Base-by-base conservation (phyloP, 192 early-diverging fungal genomes). In the Rhizophlyctis rosea region DNA sequence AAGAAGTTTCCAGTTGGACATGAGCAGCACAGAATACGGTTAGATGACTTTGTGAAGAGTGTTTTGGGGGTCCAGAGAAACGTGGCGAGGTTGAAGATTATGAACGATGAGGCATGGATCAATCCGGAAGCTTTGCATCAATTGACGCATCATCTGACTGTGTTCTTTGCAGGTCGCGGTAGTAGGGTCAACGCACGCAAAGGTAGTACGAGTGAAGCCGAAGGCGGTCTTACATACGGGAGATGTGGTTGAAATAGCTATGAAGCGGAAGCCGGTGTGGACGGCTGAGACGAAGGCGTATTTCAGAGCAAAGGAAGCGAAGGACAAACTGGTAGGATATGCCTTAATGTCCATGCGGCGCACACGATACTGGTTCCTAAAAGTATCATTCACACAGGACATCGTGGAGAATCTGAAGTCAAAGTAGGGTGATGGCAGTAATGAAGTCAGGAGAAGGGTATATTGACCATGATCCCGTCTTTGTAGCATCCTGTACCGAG, bases 401-500 rank as follows among this genome's bases (percentile, higher is more conserved):
- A 27, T n/a, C 24, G 30, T 63, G 21, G 1, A 63, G 61, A 55
- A 55, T 9, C 49, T 63, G 18, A 25, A 29, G 21, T 0, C 47
- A 30, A 27, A 18, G 61, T 63, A 30, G n/a, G 59, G 13, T 58
- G 53, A 54, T 0, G 18, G 1, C 1, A 54, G 18, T 30, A 21
- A 1, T 54, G 0, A n/a, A 54, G 16, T 27, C 21, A 54, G 1
- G 1, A 2, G 23, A 14, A 54, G 23, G 14, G 21, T 14, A 25
- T 25, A 14, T 21, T 16, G 29, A 25, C 2, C 52, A 7, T 14
- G 50, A 7, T 27, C 31, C 27, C 0, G 34, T 33, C 34, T 16
- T n/a, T 9, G 34, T 34, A 62, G 65, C 56, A 59, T 81, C 2
- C 54, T 81, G 5, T 81, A 74, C 71, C 66, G 70, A 34, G 80